Evolutionary conservation across 2,329 filamentous ascomycete species (phyloP), one percentile per base, ranked within the genome.

Genomic region (Parascedosporium putredinis): DNA sequence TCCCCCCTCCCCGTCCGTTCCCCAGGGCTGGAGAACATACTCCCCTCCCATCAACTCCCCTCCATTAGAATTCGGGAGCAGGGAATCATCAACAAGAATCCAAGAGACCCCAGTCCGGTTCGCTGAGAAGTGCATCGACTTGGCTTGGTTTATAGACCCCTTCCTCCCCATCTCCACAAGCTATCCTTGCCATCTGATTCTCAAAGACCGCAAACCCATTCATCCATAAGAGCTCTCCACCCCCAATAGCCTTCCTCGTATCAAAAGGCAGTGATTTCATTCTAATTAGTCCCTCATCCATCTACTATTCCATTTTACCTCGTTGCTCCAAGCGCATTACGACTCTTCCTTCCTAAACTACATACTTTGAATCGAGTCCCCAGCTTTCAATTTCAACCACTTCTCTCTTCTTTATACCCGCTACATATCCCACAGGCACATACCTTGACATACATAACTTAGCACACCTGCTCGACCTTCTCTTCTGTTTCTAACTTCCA

Each of bases 111-210:
- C 20, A 31, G 25, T 22, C 24, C 14, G 22, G 34, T 38, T 27
- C 12, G n/a, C 27, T 22, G 45, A 47, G 45, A 14, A 14, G 25
- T 20, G 16, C 23, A 23, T 8, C 29, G 8, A 22, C 45, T 38
- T 38, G 45, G 22, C 33, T 9, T 48, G 36, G 16, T 40, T 40
- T 40, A 40, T 40, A 40, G 36, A 36, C 36, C 20, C 20, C 33
- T 48, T 22, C 22, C 12, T 14, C 20, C 45, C 45, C 33, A 36
- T 40, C 33, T 22, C n/a, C 33, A 23, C 20, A 48, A 33, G 9
- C n/a, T 24, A 38, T 48, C 45, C 45, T 38, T 48, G 31, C 45
- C 45, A 33, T 48, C 29, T 48, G 31, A 16, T 38, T 48, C 24
- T 38, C 40, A 31, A 45, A 25, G 24, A 25, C 42, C 22, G n/a